A percentile compares a stretch with the other conserved stretches of the same genome.
Evolutionary conservation across 805 yeast species (phyloP).

Genomic region (Wickerhamiella allomyrinae): DNA sequence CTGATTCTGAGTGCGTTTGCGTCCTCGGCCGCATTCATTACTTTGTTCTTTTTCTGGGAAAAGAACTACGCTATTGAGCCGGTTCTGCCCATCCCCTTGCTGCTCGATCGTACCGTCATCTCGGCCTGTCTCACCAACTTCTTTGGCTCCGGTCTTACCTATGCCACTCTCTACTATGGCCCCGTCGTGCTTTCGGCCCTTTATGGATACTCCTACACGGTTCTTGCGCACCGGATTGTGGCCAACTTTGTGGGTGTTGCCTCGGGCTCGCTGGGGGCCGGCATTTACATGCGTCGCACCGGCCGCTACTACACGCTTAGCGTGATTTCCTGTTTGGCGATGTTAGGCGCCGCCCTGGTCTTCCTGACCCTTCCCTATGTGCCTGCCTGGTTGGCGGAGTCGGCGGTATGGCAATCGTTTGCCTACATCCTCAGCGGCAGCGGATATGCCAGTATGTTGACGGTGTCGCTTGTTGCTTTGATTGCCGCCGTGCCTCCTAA

Average conservation of each 20-base stretch:
- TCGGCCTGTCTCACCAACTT: constrained; percentile 55
- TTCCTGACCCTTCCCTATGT: constrained; percentile 24
- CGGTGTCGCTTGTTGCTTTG: constrained; percentile 58
- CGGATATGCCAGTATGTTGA: constrained; percentile 52
- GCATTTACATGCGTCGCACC: constrained; percentile 49
- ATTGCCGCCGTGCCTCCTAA: constrained; percentile 58
- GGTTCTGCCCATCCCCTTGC: constrained; percentile 46
- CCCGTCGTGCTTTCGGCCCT: constrained; percentile 67
- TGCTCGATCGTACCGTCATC: constrained; percentile 44
- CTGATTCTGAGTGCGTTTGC: constrained; percentile 27
- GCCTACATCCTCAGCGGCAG: constrained; percentile 38
- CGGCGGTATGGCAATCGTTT: constrained; percentile 35
- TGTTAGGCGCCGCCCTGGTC: constrained; percentile 35
- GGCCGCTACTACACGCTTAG: constrained; percentile 47
- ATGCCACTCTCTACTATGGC: constrained; percentile 47
- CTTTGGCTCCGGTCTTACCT: constrained; percentile 56
- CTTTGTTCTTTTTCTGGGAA: constrained; percentile 39
- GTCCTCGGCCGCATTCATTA: constrained; percentile 24
- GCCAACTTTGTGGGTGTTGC: constrained; percentile 55
- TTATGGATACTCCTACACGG: constrained; percentile 52
- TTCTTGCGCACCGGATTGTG: constrained; percentile 42
- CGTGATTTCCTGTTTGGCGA: constrained; percentile 29
- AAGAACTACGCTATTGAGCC: constrained; percentile 43
- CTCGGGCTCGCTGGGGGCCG: constrained; percentile 51
- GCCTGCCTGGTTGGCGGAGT: constrained; percentile 42